phyloP scores from a whole-genome alignment of 257 asterid genomes.

The Solanum stenotomum region DNA sequence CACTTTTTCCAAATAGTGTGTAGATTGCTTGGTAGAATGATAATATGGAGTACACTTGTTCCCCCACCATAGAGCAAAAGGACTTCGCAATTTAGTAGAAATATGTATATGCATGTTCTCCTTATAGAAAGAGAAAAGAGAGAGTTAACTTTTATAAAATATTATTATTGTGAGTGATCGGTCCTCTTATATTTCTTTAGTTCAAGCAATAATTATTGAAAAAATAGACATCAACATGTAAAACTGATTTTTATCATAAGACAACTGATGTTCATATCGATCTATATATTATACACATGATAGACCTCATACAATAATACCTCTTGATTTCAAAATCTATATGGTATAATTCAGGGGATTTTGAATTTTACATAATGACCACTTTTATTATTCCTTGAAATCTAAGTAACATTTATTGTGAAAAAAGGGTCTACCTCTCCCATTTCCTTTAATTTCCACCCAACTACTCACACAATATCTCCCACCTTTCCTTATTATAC shows the following conservation, averaged over 20 bases:
- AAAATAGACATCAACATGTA: background rate
- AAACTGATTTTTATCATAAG: no score
- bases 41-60: constrained; percentile 18
- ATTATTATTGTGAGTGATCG: no score
- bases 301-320: background rate
- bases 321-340: background rate
- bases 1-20: constrained; percentile 30
- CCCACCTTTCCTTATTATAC: background rate
- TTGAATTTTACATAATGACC: constrained; percentile 26
- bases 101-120: background rate
- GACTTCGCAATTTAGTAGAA: background rate
- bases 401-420: constrained; percentile 74
- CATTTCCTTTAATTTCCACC: constrained; percentile 19
- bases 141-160: background rate
- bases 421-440: constrained; percentile 8
- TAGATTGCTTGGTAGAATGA: constrained; percentile 38
- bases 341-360: constrained; percentile 19
- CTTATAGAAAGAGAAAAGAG: background rate
- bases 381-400: constrained; percentile 50
- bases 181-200: background rate
- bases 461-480: background rate
- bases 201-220: background rate
- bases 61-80: constrained; percentile 7
- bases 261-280: fast-evolving
- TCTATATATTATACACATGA: background rate